Percentiles rank a stretch among this genome's conserved stretches.
Evolutionary conservation across 768 basidiomycete genomes (phyloP).

Genomic region (Tricholoma sp.): DNA sequence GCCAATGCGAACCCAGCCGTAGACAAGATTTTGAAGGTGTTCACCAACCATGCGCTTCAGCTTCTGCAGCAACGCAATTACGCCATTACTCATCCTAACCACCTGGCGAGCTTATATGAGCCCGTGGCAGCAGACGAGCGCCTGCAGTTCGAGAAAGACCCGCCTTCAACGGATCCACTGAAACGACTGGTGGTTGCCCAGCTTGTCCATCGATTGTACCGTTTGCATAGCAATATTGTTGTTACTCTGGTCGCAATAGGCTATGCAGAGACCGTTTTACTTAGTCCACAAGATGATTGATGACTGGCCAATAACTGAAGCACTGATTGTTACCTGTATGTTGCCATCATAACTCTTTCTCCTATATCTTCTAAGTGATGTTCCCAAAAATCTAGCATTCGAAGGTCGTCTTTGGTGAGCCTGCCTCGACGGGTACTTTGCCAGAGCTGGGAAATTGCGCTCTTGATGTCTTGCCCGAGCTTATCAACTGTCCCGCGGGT

Average conservation of each 20-base stretch:
- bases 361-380: neutral
- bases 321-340: slow-evolving; percentile 71
- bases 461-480: slow-evolving; percentile 65
- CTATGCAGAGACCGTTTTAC: slow-evolving; percentile 61
- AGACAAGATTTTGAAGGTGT: slow-evolving; percentile 62
- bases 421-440: slow-evolving; percentile 80
- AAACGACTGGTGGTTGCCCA: slow-evolving; percentile 70
- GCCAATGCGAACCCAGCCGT: slow-evolving; percentile 45
- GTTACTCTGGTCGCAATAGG: slow-evolving; percentile 67
- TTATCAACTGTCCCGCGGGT: slow-evolving; percentile 56
- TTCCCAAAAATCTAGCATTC: slow-evolving; percentile 55
- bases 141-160: slow-evolving; percentile 60
- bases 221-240: slow-evolving; percentile 64
- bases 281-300: slow-evolving; percentile 57
- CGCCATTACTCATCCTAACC: slow-evolving; percentile 86
- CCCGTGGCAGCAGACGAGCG: slow-evolving; percentile 77
- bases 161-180: slow-evolving; percentile 52
- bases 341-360: slow-evolving; percentile 8
- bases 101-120: slow-evolving; percentile 77
- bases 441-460: slow-evolving; percentile 81
- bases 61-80: slow-evolving; percentile 88
- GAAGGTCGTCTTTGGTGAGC: slow-evolving; percentile 78
- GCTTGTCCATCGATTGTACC: slow-evolving; percentile 67
- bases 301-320: slow-evolving; percentile 68
- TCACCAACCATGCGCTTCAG: slow-evolving; percentile 61